These are phyloP conservation scores for Spatholobus suberectus DNA, from an alignment of 306 rosid species.

Conservation along the genomic window DNA sequence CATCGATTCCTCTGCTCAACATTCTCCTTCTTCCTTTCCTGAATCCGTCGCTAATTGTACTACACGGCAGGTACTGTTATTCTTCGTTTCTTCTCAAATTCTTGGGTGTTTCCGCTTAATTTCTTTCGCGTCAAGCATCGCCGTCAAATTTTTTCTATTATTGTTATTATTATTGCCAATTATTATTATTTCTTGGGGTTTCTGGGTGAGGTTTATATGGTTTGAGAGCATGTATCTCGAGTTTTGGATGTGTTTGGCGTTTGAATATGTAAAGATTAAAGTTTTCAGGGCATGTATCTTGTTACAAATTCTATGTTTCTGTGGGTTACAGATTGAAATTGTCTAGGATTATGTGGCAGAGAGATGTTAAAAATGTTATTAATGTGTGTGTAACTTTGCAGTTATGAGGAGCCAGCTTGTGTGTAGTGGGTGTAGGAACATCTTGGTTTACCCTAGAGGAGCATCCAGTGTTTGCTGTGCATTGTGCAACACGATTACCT, in stretches of 20 bases:
- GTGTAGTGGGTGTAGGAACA: constrained; percentile 91
- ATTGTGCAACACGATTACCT: constrained; percentile 75
- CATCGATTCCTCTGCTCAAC: neutral
- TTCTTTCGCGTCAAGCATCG: neutral
- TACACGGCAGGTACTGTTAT: neutral
- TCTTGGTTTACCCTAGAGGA: constrained; percentile 90
- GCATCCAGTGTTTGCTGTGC: constrained; percentile 95
- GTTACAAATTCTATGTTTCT: neutral
- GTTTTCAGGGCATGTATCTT: neutral
- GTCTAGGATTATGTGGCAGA: neutral
- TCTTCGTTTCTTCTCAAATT: neutral
- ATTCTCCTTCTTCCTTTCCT: neutral
- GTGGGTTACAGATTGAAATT: neutral
- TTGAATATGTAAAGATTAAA: neutral
- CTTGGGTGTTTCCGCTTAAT: neutral
- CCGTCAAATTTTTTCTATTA: neutral
- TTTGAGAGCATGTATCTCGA: neutral
- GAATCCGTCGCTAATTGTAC: neutral
- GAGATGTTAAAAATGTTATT: neutral
- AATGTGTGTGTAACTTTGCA: constrained; percentile 43
- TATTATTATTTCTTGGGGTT: neutral
- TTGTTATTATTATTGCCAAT: neutral
- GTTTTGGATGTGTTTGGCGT: neutral
- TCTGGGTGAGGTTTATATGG: neutral
- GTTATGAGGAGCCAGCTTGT: constrained; percentile 96